Evolutionary conservation across 2,329 filamentous ascomycete genomes (phyloP).

Genomic region (Colletotrichum incanum): DNA sequence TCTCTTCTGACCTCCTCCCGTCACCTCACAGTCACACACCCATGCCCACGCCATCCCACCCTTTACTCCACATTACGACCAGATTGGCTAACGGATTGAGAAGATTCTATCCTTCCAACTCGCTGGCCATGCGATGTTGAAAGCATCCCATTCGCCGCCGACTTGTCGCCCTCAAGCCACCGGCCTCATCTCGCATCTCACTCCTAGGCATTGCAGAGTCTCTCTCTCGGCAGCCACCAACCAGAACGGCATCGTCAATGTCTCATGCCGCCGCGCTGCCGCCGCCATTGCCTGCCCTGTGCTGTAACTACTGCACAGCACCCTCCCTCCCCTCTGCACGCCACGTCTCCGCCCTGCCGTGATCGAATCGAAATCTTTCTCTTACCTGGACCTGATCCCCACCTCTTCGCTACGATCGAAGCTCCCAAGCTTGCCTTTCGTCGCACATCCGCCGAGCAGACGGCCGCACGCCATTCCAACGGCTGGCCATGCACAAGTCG

Average conservation of each 20-base stretch:
- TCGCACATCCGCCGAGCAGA: conserved; percentile 25
- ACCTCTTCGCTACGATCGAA: not conserved
- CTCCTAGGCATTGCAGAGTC: not conserved
- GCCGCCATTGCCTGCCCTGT: conserved; percentile 11
- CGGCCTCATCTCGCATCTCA: conserved; percentile 27
- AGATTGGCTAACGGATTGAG: not conserved
- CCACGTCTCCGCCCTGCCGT: conserved; percentile 20
- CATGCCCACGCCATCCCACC: not conserved
- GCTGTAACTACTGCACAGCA: conserved; percentile 28
- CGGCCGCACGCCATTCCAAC: conserved; percentile 1
- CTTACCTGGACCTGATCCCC: not conserved
- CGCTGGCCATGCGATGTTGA: not conserved
- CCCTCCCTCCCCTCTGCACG: not conserved
- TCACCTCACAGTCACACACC: not conserved
- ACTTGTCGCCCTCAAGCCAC: conserved; percentile 17
- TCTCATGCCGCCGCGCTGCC: not conserved
- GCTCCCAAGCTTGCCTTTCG: no score
- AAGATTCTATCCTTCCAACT: not conserved
- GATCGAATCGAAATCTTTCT: conserved; percentile 17
- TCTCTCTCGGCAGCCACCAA: not conserved
- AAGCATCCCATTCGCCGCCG: conserved; percentile 4
- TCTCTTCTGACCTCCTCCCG: not conserved
- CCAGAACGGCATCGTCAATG: conserved; percentile 2
- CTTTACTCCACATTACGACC: not conserved
- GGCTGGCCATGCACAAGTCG: not conserved